Evolutionary conservation across 257 asterid genomes (phyloP).

Genomic region (Capsicum rhomboideum): DNA sequence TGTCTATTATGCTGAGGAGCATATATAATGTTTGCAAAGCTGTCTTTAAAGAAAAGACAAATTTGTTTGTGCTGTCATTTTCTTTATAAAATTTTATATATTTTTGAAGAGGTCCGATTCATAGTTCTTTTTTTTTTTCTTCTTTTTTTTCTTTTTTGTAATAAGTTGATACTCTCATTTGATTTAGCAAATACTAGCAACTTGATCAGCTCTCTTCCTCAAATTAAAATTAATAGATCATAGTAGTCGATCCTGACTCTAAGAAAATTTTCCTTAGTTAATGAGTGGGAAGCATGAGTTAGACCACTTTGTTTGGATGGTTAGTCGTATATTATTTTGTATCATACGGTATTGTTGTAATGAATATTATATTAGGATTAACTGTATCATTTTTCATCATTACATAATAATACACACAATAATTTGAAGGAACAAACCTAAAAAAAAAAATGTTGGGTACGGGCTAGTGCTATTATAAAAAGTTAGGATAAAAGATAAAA

Average conservation of each 20-base stretch:
- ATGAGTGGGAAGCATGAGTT: background rate
- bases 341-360: too few species aligned
- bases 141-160: too few species aligned
- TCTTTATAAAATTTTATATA: background rate
- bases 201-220: background rate
- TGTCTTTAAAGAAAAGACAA: background rate
- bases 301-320: too few species aligned
- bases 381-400: too few species aligned
- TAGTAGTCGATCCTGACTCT: background rate
- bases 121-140: background rate
- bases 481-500: too few species aligned
- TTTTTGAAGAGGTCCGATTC: background rate
- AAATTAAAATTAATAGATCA: background rate
- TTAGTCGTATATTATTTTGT: too few species aligned
- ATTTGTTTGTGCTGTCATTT: constrained; percentile 5
- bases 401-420: too few species aligned
- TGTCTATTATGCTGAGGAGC: background rate
- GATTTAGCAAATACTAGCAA: too few species aligned
- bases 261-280: background rate
- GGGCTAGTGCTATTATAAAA: too few species aligned
- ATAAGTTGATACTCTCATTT: background rate
- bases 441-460: too few species aligned
- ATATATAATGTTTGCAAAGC: background rate
- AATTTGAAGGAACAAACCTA: too few species aligned
- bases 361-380: too few species aligned